These are phyloP conservation scores for Ascosphaera pollenicola DNA, from an alignment of 2,329 filamentous ascomycete genomes.

Conservation along the genomic window DNA sequence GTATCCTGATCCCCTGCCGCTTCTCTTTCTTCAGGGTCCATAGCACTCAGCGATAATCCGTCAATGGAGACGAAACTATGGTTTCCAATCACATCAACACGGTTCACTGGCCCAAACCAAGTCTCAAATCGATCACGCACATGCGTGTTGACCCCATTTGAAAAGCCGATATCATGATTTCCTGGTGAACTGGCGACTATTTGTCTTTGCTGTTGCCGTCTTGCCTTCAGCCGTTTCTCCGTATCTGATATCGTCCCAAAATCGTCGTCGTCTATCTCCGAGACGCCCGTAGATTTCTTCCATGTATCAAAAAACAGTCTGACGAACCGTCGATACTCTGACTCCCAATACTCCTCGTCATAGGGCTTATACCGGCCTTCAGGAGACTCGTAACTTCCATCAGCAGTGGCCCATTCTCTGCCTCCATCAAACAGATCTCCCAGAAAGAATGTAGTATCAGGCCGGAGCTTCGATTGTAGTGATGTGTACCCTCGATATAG, in stretches of 20 bases:
- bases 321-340: slow-evolving; percentile 71
- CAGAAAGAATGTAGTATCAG: slow-evolving; percentile 74
- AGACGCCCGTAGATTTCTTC: slow-evolving; percentile 34
- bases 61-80: slow-evolving; percentile 91
- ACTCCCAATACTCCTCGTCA: slow-evolving; percentile 61
- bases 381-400: slow-evolving; percentile 33
- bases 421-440: slow-evolving; percentile 93
- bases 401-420: slow-evolving; percentile 68
- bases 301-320: slow-evolving; percentile 59
- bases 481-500: slow-evolving; percentile 61
- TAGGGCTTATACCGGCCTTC: slow-evolving; percentile 54
- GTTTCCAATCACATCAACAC: slow-evolving; percentile 79
- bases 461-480: slow-evolving; percentile 53
- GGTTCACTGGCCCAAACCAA: slow-evolving; percentile 80
- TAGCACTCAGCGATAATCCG: slow-evolving; percentile 65
- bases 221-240: slow-evolving; percentile 42
- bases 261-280: no score
- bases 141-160: slow-evolving; percentile 55
- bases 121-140: slow-evolving; percentile 67
- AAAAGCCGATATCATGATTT: slow-evolving; percentile 90
- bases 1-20: slow-evolving; percentile 27
- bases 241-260: slow-evolving; percentile 30
- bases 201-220: no score
- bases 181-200: slow-evolving; percentile 72
- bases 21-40: slow-evolving; percentile 29